Conservation (phyloP, 257 asterid species). For the Nyctanthes arbortristis region DNA sequence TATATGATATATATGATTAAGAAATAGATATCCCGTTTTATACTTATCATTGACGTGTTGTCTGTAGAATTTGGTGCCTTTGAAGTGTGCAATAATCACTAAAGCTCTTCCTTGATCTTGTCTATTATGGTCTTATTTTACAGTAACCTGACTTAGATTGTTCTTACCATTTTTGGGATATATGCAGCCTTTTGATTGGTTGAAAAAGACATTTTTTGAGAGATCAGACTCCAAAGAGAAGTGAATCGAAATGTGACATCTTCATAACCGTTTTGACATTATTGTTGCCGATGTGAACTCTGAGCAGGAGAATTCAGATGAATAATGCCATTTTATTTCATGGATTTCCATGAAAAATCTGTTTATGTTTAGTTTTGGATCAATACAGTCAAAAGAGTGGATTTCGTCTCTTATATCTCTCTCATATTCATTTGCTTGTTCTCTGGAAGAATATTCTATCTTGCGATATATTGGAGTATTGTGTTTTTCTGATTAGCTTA, state of each 20-base stretch:
- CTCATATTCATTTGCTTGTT: neutral
- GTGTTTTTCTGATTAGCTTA: too few species aligned
- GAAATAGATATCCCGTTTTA: neutral
- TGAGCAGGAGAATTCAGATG: neutral
- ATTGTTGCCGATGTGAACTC: neutral
- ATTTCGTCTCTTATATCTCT: neutral
- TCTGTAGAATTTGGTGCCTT: neutral
- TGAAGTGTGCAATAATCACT: neutral
- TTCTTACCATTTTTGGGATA: neutral
- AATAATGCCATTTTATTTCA: neutral
- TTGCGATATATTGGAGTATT: too few species aligned
- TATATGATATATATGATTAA: neutral
- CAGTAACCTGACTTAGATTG: neutral
- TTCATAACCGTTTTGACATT: neutral
- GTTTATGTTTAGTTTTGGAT: neutral
- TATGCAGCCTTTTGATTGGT: constrained; percentile 1
- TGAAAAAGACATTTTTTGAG: constrained; percentile 1
- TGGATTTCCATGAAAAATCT: neutral
- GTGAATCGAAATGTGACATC: neutral
- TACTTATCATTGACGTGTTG: neutral
- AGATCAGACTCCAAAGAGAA: neutral
- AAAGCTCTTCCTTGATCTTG: neutral
- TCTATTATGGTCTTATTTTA: neutral
- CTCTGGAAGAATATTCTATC: too few species aligned
- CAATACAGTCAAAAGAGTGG: neutral